Evolutionary conservation across 1,284 basidiomycete genomes (phyloP).

Genomic region (Ustilago vetiveriae): DNA sequence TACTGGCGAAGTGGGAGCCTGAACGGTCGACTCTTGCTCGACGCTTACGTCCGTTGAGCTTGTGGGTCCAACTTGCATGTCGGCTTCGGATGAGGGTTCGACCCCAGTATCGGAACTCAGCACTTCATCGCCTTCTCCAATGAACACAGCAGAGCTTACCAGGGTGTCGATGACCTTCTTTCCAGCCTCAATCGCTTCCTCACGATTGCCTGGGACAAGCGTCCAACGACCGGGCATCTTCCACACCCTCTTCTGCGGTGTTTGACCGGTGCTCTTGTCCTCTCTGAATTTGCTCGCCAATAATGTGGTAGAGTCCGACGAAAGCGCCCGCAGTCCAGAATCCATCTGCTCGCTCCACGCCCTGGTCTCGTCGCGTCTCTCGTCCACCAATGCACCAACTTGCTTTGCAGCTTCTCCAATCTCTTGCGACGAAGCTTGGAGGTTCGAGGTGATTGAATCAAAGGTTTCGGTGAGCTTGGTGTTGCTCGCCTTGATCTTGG

Average conservation of each 20-base stretch:
- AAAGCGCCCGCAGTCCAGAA: slow-evolving; percentile 7
- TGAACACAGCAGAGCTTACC: neutral
- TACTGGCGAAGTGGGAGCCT: neutral
- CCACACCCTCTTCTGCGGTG: slow-evolving; percentile 51
- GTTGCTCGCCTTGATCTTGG: slow-evolving; percentile 38
- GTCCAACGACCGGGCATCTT: slow-evolving; percentile 38
- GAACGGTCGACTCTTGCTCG: neutral
- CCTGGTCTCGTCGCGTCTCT: slow-evolving; percentile 3
- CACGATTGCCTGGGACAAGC: slow-evolving; percentile 43
- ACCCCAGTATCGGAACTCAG: slow-evolving; percentile 12
- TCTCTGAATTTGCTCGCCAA: slow-evolving; percentile 19
- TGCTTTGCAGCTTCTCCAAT: slow-evolving; percentile 2
- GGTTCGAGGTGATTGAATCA: slow-evolving; percentile 8
- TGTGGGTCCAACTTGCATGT: neutral
- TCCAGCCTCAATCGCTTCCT: slow-evolving; percentile 45
- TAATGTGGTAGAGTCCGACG: slow-evolving; percentile 24
- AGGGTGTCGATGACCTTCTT: slow-evolving; percentile 21
- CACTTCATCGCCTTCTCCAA: slow-evolving; percentile 3
- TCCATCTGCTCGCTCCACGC: slow-evolving; percentile 20
- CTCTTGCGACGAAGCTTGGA: slow-evolving; percentile 8
- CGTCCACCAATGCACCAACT: slow-evolving; percentile 5
- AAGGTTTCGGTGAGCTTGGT: slow-evolving; percentile 36
- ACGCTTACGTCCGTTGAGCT: slow-evolving; percentile 4
- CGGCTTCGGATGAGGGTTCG: slow-evolving; percentile 5
- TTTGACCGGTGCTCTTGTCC: slow-evolving; percentile 50